These are phyloP conservation scores for Strigomonas culicis DNA, from an alignment of 208 protist species.

Conservation along the genomic window DNA sequence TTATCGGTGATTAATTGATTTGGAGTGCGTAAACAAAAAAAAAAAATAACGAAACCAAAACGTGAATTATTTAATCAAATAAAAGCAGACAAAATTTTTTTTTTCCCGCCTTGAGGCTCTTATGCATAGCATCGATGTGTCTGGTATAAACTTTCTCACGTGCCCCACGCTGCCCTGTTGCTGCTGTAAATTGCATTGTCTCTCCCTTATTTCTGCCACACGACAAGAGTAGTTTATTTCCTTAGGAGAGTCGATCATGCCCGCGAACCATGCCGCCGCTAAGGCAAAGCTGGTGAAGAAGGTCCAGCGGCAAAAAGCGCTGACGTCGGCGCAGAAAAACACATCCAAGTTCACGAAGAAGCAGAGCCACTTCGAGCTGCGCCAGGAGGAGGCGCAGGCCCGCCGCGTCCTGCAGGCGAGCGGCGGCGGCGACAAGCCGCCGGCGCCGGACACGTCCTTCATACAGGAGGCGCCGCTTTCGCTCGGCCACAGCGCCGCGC, in stretches of 20 bases:
- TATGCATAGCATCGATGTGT: no score
- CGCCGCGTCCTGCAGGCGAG: constrained; percentile 19
- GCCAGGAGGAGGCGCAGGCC: constrained; percentile 65
- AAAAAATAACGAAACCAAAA: no score
- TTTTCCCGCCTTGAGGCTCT: no score
- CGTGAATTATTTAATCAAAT: no score
- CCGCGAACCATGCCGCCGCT: constrained; percentile 29
- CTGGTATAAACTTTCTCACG: no score
- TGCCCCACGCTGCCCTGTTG: constrained; percentile 4
- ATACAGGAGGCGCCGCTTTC: not conserved
- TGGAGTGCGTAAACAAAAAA: not conserved
- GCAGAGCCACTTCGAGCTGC: constrained; percentile 75
- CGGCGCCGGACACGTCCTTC: not conserved
- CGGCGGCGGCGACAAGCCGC: not conserved
- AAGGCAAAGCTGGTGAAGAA: constrained; percentile 54
- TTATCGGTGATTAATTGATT: not conserved
- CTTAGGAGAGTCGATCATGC: constrained; percentile 12
- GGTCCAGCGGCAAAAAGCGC: constrained; percentile 38
- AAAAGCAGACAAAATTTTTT: no score
- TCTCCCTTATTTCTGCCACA: constrained; percentile 11
- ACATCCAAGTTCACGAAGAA: constrained; percentile 61
- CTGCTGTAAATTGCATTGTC: constrained; percentile 14
- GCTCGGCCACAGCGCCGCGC: not conserved
- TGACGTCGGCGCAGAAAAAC: constrained; percentile 31
- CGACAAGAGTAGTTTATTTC: not conserved